These are phyloP conservation scores for Pythium oligandrum DNA, from an alignment of 352 stramenopile genomes.

Conservation along the genomic window DNA sequence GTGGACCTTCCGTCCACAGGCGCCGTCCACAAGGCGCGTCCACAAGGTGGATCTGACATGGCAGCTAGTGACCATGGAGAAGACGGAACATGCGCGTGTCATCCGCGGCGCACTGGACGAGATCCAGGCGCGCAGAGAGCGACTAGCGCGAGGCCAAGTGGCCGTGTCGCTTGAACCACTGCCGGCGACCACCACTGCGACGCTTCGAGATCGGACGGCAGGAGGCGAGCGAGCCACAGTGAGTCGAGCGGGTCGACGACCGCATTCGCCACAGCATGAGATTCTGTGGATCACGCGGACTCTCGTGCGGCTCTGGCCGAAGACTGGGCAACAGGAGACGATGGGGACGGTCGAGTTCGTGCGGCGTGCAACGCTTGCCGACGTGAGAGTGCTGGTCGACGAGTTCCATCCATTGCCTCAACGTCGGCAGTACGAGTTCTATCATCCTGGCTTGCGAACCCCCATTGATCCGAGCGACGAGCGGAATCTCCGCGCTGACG, in stretches of 20 bases:
- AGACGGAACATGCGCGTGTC: too few relatives aligned
- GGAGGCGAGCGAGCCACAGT: too few relatives aligned
- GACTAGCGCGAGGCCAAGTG: conserved; percentile 13
- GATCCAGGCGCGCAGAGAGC: conserved; percentile 14
- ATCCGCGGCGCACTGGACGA: conserved; percentile 11
- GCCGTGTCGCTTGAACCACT: background rate
- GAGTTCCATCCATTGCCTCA: conserved; percentile 26
- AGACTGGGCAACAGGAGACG: conserved; percentile 2
- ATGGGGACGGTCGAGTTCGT: conserved; percentile 24
- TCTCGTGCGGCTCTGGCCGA: conserved; percentile 10
- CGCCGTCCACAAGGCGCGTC: too few relatives aligned
- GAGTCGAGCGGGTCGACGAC: too few relatives aligned
- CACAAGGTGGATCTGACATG: too few relatives aligned
- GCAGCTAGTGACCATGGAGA: too few relatives aligned
- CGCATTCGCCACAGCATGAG: background rate
- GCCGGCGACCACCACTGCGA: background rate
- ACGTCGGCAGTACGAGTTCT: conserved; percentile 23
- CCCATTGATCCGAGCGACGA: conserved; percentile 10
- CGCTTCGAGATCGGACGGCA: too few relatives aligned
- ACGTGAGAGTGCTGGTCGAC: conserved; percentile 21
- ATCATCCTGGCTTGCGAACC: conserved; percentile 11
- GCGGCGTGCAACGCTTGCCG: conserved; percentile 19
- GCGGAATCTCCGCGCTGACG: conserved; percentile 2
- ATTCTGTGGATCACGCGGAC: conserved; percentile 18
- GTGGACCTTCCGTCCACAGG: too few relatives aligned